These are phyloP conservation scores for Penicillium thymicola DNA, from an alignment of 2,329 filamentous ascomycete genomes.

Conservation along the genomic window DNA sequence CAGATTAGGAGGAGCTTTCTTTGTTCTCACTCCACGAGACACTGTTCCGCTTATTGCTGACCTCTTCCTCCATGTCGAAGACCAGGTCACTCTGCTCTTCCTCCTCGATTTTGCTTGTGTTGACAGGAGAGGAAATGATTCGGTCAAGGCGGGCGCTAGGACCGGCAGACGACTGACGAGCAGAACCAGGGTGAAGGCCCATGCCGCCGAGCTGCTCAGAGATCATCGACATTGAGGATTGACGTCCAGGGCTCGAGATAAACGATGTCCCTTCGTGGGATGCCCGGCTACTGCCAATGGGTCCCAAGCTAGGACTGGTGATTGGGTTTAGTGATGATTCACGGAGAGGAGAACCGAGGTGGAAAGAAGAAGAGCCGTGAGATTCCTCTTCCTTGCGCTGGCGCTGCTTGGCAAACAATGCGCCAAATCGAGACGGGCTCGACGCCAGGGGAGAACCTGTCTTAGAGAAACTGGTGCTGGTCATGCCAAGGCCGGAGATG, in stretches of 20 bases:
- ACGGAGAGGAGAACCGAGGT: conserved; percentile 64
- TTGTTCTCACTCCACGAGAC: conserved; percentile 36
- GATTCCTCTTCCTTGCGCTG: conserved; percentile 52
- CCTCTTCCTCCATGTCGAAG: conserved; percentile 52
- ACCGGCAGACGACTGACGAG: conserved; percentile 34
- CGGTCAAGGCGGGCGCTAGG: conserved; percentile 42
- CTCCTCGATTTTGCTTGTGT: conserved; percentile 48
- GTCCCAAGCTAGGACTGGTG: conserved; percentile 51
- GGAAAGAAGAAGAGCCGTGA: conserved; percentile 51
- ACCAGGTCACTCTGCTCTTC: conserved; percentile 46
- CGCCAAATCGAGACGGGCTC: conserved; percentile 62
- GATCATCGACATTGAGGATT: conserved; percentile 60
- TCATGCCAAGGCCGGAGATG: conserved; percentile 51
- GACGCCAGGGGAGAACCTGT: conserved; percentile 57
- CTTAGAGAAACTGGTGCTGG: conserved; percentile 47
- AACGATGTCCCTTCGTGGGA: conserved; percentile 51
- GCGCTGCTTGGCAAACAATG: conserved; percentile 54
- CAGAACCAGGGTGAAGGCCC: conserved; percentile 43
- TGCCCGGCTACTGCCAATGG: conserved; percentile 47
- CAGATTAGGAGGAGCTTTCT: conserved; percentile 27
- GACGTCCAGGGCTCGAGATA: conserved; percentile 54
- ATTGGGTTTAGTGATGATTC: conserved; percentile 55
- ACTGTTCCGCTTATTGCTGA: conserved; percentile 44
- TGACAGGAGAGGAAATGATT: conserved; percentile 45
- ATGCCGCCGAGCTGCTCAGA: conserved; percentile 54